phyloP scores from a whole-genome alignment of 805 yeast genomes.

The Henningerozyma blattae region DNA sequence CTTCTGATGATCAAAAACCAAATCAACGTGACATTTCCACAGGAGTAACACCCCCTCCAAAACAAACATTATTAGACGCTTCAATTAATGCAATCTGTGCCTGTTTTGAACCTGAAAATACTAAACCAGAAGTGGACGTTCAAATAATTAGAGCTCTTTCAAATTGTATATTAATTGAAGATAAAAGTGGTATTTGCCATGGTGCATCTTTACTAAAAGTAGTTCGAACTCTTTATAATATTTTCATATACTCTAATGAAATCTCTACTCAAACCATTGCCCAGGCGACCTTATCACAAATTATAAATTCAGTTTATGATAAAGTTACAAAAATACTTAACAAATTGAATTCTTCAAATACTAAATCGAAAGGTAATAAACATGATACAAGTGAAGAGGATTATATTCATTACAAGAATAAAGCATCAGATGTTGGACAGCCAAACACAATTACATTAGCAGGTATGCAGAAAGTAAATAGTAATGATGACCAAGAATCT shows the following conservation, averaged over 20 bases:
- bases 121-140: slow-evolving; percentile 78
- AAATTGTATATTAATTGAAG: slow-evolving; percentile 73
- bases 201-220: slow-evolving; percentile 85
- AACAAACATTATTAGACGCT: slow-evolving; percentile 56
- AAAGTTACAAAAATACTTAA: slow-evolving; percentile 28
- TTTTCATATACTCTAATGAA: slow-evolving; percentile 73
- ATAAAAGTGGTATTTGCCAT: slow-evolving; percentile 61
- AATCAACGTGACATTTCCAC: slow-evolving; percentile 10
- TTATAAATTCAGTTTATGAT: slow-evolving; percentile 75
- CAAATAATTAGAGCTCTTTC: slow-evolving; percentile 89
- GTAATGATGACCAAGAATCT: slow-evolving; percentile 47
- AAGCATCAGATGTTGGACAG: slow-evolving; percentile 13
- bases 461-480: slow-evolving; percentile 44
- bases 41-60: slow-evolving; percentile 41
- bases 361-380: no score
- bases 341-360: slow-evolving; percentile 2
- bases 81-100: slow-evolving; percentile 76
- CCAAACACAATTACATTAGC: slow-evolving; percentile 43
- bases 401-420: not conserved
- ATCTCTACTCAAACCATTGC: slow-evolving; percentile 86
- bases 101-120: slow-evolving; percentile 84
- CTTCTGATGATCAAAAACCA: slow-evolving; percentile 19
- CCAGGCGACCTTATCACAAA: slow-evolving; percentile 88
- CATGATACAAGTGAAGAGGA: slow-evolving; percentile 7
- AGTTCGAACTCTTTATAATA: slow-evolving; percentile 83